These are phyloP conservation scores for Leucaena leucocephala DNA, from an alignment of 306 rosid species.

Conservation along the genomic window DNA sequence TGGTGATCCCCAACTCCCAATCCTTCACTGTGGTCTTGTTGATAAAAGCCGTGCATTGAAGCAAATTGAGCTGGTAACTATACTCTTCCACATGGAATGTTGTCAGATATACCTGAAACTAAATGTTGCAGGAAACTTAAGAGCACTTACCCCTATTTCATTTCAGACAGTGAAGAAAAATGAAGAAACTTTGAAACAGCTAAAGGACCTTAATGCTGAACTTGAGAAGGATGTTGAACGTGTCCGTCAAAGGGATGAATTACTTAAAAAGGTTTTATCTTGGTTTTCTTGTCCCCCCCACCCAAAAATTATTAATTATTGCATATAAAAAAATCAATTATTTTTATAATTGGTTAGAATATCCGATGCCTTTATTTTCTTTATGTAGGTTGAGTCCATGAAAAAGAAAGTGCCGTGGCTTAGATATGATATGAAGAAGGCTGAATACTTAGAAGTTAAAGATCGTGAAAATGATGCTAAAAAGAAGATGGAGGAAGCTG, in stretches of 20 bases:
- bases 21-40: slow-evolving; percentile 71
- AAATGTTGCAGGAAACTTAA: slow-evolving; percentile 9
- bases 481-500: slow-evolving; percentile 72
- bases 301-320: too few species aligned
- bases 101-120: slow-evolving; percentile 9
- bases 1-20: slow-evolving; percentile 87
- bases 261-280: slow-evolving; percentile 66
- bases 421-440: slow-evolving; percentile 82
- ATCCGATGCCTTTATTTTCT: slow-evolving; percentile 21
- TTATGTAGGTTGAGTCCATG: slow-evolving; percentile 72
- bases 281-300: background rate
- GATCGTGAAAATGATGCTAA: slow-evolving; percentile 63
- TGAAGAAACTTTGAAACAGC: slow-evolving; percentile 77
- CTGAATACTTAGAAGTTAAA: slow-evolving; percentile 76
- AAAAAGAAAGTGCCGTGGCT: slow-evolving; percentile 95
- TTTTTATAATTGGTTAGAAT: background rate
- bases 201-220: slow-evolving; percentile 77
- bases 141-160: slow-evolving; percentile 15
- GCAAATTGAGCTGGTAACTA: slow-evolving; percentile 71
- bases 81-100: slow-evolving; percentile 18
- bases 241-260: slow-evolving; percentile 88
- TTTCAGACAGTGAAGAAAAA: slow-evolving; percentile 82
- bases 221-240: slow-evolving; percentile 91
- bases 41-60: slow-evolving; percentile 76
- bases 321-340: too few species aligned